These are phyloP conservation scores for Blastocystis sp. DNA, from an alignment of 352 stramenopile species.

Conservation along the genomic window DNA sequence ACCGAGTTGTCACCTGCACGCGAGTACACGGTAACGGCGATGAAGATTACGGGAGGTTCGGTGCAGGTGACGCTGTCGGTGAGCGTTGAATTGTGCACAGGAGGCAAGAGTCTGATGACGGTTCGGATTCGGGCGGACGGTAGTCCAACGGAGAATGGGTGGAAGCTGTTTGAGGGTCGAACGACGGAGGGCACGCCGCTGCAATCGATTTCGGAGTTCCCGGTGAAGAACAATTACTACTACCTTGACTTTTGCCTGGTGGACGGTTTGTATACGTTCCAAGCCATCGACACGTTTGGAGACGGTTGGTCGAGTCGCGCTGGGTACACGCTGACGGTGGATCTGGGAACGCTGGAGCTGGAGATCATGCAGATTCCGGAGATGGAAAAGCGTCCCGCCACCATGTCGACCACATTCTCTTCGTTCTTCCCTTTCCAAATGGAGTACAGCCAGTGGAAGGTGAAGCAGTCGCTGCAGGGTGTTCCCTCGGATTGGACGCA, in stretches of 20 bases:
- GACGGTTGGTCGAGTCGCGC: not conserved
- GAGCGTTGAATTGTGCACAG: not conserved
- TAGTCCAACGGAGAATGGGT: not conserved
- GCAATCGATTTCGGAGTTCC: not conserved
- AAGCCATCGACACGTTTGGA: not conserved
- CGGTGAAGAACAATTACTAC: no score
- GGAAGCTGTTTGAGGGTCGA: not conserved
- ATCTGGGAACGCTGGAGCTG: not conserved
- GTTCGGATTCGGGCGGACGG: not conserved
- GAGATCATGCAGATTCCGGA: not conserved
- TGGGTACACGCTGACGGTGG: slow-evolving; percentile 17
- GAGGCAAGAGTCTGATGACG: not conserved
- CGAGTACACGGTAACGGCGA: not conserved
- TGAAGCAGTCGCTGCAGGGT: not conserved
- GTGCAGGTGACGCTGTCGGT: not conserved
- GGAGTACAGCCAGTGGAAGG: not conserved
- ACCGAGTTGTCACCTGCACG: not conserved
- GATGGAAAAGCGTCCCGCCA: not conserved
- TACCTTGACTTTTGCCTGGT: not conserved
- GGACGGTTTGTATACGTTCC: not conserved
- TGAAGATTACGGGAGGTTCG: not conserved
- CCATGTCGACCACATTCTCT: not conserved
- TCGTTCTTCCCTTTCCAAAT: not conserved
- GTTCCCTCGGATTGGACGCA: not conserved
- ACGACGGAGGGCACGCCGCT: not conserved